A percentile compares a stretch with the other conserved stretches of the same genome.
These are phyloP conservation scores for Suillus occidentalis DNA, from an alignment of 768 basidiomycete genomes.

Conservation along the genomic window DNA sequence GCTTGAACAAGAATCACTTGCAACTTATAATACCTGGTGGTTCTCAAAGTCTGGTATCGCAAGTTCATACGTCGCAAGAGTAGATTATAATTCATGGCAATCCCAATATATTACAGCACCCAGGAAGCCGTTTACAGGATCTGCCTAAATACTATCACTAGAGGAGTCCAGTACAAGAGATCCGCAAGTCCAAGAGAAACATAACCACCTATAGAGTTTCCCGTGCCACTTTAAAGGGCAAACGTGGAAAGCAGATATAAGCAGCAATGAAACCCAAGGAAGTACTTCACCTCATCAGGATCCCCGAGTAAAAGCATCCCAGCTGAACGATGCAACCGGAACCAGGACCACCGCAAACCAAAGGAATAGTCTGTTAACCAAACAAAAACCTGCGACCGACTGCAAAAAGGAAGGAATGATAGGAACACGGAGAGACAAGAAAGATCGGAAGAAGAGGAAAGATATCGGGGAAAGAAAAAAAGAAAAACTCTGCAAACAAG, in stretches of 20 bases:
- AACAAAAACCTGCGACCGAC: not conserved
- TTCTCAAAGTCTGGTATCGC: not conserved
- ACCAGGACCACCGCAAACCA: constrained; percentile 2
- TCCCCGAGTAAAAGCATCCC: not conserved
- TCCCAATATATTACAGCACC: not conserved
- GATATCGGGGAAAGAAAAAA: not conserved
- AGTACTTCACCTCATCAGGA: constrained; percentile 1
- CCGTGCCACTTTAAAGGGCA: constrained; percentile 2
- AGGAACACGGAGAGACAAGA: not conserved
- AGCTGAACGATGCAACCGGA: constrained; percentile 1
- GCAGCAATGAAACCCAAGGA: not conserved
- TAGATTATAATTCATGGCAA: not conserved
- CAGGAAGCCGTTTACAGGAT: not conserved
- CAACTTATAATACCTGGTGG: not conserved
- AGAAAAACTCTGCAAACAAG: not conserved
- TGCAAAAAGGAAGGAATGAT: not conserved
- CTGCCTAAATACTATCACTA: not conserved
- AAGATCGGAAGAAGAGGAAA: not conserved
- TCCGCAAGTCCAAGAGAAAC: constrained; percentile 1
- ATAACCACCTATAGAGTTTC: not conserved
- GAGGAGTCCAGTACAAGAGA: constrained; percentile 1
- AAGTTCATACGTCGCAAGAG: not conserved
- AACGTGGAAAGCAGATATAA: not conserved
- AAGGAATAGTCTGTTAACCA: not conserved
- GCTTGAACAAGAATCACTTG: not conserved